A percentile compares a stretch with the other conserved stretches of the same genome.
These are phyloP conservation scores for Diversispora eburnea DNA, from an alignment of 192 early-diverging fungal species.

Conservation along the genomic window DNA sequence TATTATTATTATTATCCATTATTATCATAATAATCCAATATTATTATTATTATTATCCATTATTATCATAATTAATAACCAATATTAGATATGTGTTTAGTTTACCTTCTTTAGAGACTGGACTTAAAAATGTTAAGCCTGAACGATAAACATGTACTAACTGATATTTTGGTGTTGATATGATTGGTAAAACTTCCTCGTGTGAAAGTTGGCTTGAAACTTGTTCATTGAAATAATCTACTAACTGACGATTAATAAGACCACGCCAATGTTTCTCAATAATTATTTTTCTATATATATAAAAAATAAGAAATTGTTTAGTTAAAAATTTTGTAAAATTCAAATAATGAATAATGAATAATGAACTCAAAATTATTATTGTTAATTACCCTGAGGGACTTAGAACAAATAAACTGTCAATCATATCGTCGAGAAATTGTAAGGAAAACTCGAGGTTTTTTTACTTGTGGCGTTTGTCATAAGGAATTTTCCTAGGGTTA, in stretches of 20 bases:
- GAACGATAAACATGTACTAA: slow-evolving; percentile 65
- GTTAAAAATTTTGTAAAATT: neutral
- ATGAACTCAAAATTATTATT: neutral
- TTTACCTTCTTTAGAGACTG: slow-evolving; percentile 71
- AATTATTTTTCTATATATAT: slow-evolving; percentile 63
- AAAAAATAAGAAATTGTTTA: slow-evolving; percentile 20
- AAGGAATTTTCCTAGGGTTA: too few relatives aligned
- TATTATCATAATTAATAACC: neutral
- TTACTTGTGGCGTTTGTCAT: too few relatives aligned
- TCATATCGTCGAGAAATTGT: slow-evolving; percentile 29
- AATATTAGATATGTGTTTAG: neutral
- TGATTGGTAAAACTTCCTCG: slow-evolving; percentile 63
- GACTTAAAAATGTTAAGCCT: slow-evolving; percentile 72
- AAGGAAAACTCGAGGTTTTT: too few relatives aligned
- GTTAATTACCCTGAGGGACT: slow-evolving; percentile 53
- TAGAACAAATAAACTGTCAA: slow-evolving; percentile 71
- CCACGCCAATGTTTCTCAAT: slow-evolving; percentile 88
- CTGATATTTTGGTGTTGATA: slow-evolving; percentile 59
- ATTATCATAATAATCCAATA: slow-evolving; percentile 10
- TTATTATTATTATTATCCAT: too few relatives aligned
- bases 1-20: neutral
- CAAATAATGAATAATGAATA: neutral
- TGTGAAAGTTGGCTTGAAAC: slow-evolving; percentile 54
- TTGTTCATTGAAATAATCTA: slow-evolving; percentile 62
- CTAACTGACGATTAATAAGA: slow-evolving; percentile 55